Conservation (phyloP, 1,139 yeast species). For the Suhomyces chickasaworum region DNA sequence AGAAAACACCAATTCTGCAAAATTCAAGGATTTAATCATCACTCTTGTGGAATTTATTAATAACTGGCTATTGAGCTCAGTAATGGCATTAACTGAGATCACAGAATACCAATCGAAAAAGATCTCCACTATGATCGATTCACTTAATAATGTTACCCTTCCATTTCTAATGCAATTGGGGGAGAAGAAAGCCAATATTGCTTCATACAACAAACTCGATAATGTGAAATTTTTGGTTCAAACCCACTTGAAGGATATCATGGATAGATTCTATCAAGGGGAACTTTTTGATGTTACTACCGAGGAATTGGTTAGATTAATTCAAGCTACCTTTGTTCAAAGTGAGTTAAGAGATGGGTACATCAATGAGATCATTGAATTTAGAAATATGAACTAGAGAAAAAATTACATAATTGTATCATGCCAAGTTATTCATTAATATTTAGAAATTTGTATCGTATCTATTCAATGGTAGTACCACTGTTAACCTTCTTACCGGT, state of each 20-base stretch:
- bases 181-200: constrained; percentile 19
- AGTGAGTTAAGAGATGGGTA: constrained; percentile 64
- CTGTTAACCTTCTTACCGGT: constrained; percentile 84
- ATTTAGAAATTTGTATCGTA: not conserved
- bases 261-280: constrained; percentile 71
- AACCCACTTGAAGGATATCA: constrained; percentile 65
- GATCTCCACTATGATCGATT: constrained; percentile 30
- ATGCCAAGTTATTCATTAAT: not conserved
- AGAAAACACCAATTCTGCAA: constrained; percentile 28
- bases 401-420: not conserved
- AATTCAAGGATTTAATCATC: constrained; percentile 31
- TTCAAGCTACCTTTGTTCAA: constrained; percentile 66
- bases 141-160: constrained; percentile 20
- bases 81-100: constrained; percentile 35
- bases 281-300: constrained; percentile 72
- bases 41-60: constrained; percentile 35
- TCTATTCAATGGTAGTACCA: constrained; percentile 49
- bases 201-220: constrained; percentile 42
- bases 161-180: constrained; percentile 20
- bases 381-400: constrained; percentile 30
- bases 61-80: constrained; percentile 31
- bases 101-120: constrained; percentile 40
- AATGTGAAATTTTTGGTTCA: constrained; percentile 51
- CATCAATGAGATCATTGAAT: constrained; percentile 59
- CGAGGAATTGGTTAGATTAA: constrained; percentile 60